These are phyloP conservation scores for Bipolaris zeicola DNA, from an alignment of 2,329 filamentous ascomycete genomes.

Conservation along the genomic window DNA sequence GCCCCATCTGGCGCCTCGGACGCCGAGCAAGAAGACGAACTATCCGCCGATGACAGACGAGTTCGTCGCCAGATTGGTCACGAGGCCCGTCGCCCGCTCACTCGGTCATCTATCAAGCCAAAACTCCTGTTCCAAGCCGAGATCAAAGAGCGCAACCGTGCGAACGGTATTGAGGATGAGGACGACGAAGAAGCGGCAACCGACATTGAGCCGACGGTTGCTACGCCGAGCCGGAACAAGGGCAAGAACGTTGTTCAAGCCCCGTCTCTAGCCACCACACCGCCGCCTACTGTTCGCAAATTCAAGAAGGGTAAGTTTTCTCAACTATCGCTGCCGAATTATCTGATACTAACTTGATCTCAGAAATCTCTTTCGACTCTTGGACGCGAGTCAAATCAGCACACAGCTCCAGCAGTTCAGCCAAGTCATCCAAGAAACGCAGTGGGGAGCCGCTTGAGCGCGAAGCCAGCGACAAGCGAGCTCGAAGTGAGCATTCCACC, in stretches of 20 bases:
- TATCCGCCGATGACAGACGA: constrained; percentile 49
- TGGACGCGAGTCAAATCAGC: constrained; percentile 69
- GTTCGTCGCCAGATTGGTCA: constrained; percentile 46
- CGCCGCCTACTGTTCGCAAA: constrained; percentile 67
- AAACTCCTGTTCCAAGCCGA: constrained; percentile 70
- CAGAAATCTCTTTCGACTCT: constrained; percentile 61
- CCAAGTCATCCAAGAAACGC: constrained; percentile 47
- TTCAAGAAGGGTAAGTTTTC: constrained; percentile 61
- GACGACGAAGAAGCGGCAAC: constrained; percentile 66
- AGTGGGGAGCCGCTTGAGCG: constrained; percentile 38
- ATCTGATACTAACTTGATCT: background rate
- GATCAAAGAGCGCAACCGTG: constrained; percentile 52
- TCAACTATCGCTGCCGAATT: too few species aligned
- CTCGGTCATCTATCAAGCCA: constrained; percentile 73
- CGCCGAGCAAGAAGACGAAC: constrained; percentile 35
- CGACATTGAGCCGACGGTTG: constrained; percentile 54
- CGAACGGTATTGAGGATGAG: constrained; percentile 51
- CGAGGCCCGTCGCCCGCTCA: constrained; percentile 58
- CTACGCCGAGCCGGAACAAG: constrained; percentile 37
- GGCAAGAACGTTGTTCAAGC: constrained; percentile 60
- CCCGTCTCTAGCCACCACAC: constrained; percentile 43
- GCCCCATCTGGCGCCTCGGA: constrained; percentile 43
- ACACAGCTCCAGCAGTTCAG: constrained; percentile 41
- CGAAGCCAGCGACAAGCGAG: constrained; percentile 36
- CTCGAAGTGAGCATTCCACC: constrained; percentile 38